Evolutionary conservation across 2,329 filamentous ascomycete species (phyloP), one percentile per base, ranked within the genome.

Genomic region (Pseudodiploospora longispora): DNA sequence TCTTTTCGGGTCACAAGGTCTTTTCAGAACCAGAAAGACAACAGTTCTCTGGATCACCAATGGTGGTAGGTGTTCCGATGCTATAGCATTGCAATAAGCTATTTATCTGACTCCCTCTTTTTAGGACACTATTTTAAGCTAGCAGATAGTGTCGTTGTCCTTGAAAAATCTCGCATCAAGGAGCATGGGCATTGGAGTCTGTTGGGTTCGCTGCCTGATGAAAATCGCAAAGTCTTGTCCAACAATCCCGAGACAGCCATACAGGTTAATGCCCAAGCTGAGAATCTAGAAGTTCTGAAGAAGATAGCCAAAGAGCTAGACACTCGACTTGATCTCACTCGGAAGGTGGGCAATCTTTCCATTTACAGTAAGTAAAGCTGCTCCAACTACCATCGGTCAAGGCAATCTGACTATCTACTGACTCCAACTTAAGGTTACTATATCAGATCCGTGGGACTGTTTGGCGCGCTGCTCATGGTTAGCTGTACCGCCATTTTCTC

Each of bases 131-230:
- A 65, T 41, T 66, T 72, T 9, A 54, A 60, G 12, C 48, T 66
- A 5, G 66, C 64, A 6, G 67, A 73, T 50, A 56, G 68, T 5
- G 54, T 74, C 8, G 48, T 73, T 10, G 53, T 68, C 4, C 59
- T 74, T 1, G 58, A 60, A 36, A 38, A 59, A 60, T 72, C 6
- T 46, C 52, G 6, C 61, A 69, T 29, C 64, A 68, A 48, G 69
- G 70, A 2, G 48, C 47, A 8, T 71, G 68, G 56, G 38, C 36
- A n/a, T n/a, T n/a, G n/a, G n/a, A n/a, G n/a, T n/a, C n/a, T n/a
- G n/a, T n/a, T n/a, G n/a, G n/a, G 27, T 27, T 6, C 19, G 33
- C 27, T 29, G 2, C 3, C 42, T 28, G 27, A 36, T 8, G 38
- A 38, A 12, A 10, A 44, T n/a, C n/a, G 29, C 10, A 47, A 47